Evolutionary conservation across 2,329 filamentous ascomycete genomes (phyloP), one percentile per base, ranked within the genome.

Genomic region (Alternaria sp.): DNA sequence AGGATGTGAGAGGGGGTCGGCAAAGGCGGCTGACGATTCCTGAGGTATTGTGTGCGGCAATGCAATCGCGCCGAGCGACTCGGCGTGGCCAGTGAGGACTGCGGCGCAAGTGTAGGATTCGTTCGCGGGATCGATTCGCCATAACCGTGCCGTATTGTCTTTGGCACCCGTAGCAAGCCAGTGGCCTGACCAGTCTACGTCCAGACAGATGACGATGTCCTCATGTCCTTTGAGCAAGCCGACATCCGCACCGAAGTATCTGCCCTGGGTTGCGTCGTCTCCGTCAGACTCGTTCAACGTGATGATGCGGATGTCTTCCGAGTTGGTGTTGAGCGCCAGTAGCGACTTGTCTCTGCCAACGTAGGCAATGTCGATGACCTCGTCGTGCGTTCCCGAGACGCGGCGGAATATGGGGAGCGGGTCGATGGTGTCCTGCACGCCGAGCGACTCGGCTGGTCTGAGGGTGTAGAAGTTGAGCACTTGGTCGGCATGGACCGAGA

Each of bases 131-230:
- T 98, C 95, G 25, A 99, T 84, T 57, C 91, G 87, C 96, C 96
- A 99, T 36, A 99, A 82, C 68, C 92, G 90, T 17, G 95, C 96
- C 3, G 92, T 96, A 75, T 98, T 99, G 79, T 99, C 96, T 81
- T 99, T 99, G 21, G 96, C 93, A 57, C 95, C 96, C 1, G 96
- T 98, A 12, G 91, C 95, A 43, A 99, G 87, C 96, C 96, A 99
- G 78, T 96, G 90, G 0, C 96, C 96, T 10, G 96, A 98, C 93
- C 93, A 97, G 81, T 99, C 96, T 3, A 93, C 90, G 77, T 97
- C 94, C 44, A 99, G 84, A 62, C 93, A 94, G 71, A 99, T 97
- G 64, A 99, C 92, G 55, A 99, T 97, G 71, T 99, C 96, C 54
- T 94, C 90, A 71, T 99, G 96, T 1, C 96, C 96, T 75, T 92